These are phyloP conservation scores for Apiotrichum siamense DNA, from an alignment of 1,284 basidiomycete species.

Conservation along the genomic window DNA sequence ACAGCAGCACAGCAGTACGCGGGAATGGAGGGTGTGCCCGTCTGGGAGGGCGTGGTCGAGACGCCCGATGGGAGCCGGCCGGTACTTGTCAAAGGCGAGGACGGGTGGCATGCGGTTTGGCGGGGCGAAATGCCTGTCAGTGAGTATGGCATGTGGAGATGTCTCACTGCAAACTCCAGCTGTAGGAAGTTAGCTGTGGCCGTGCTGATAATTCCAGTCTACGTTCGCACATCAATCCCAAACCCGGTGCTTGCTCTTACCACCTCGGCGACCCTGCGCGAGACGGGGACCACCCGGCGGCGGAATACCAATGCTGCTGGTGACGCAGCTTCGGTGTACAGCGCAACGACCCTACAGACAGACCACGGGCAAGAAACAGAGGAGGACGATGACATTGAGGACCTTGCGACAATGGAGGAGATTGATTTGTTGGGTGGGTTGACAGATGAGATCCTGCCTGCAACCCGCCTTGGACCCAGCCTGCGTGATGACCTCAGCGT, in stretches of 20 bases:
- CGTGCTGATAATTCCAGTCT: slow-evolving; percentile 37
- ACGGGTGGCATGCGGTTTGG: slow-evolving; percentile 69
- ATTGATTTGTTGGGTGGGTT: slow-evolving; percentile 71
- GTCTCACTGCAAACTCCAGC: background rate
- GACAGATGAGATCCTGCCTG: slow-evolving; percentile 29
- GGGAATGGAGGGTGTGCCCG: slow-evolving; percentile 64
- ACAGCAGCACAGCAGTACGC: slow-evolving; percentile 60
- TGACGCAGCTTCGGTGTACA: slow-evolving; percentile 24
- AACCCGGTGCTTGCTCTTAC: slow-evolving; percentile 76
- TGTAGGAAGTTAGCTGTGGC: background rate
- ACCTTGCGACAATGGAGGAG: slow-evolving; percentile 58
- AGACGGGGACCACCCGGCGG: slow-evolving; percentile 14
- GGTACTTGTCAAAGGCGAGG: slow-evolving; percentile 54
- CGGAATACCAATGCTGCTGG: slow-evolving; percentile 10
- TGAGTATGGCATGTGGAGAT: slow-evolving; percentile 48
- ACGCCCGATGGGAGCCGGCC: slow-evolving; percentile 41
- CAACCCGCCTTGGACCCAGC: slow-evolving; percentile 31
- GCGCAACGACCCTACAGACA: slow-evolving; percentile 17
- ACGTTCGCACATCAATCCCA: slow-evolving; percentile 60
- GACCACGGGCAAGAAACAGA: slow-evolving; percentile 15
- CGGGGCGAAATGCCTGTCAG: slow-evolving; percentile 65
- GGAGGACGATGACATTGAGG: slow-evolving; percentile 18
- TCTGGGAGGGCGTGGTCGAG: slow-evolving; percentile 50
- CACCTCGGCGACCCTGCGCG: slow-evolving; percentile 65
- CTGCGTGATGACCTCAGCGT: slow-evolving; percentile 30